Base-by-base conservation (phyloP, 306 rosid genomes). In the Casuarina equisetifolia region DNA sequence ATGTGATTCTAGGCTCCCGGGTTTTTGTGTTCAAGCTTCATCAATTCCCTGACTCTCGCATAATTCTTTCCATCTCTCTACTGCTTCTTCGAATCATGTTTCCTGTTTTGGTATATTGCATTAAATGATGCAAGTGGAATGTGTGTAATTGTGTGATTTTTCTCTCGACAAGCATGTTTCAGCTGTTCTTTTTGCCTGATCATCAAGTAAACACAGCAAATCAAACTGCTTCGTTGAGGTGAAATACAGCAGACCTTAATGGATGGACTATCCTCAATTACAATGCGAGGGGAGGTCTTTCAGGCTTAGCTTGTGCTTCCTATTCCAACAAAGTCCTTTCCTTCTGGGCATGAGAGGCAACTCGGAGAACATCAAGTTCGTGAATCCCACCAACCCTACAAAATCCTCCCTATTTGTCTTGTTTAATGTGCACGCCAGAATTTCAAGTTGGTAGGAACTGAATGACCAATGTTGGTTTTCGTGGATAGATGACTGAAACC, bases 281-380 rank as follows among this genome's bases (percentile, higher is more conserved):
- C 40, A 13, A 61, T 76, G 77, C 17, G 76, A 9, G 42, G 4
- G 17, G 63, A 81, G 75, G 55, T 38, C 44, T 49, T 76, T 72
- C 75, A 76, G 54, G 75, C 81, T 81, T 20, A 74, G 81, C 20
- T 76, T 61, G 76, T 81, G 74, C 20, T 6, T 78, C 81, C 58
- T 72, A 81, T 72, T 81, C 81, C 53, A 81, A 44, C 17, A 76
- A 63, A 15, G 62, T 76, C 85, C 78, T 76, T 44, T 81, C 75
- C 81, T 76, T 78, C 5, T 71, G 32, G 78, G 45, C 74, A 43
- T 8, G 35, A 36, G 85, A 81, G 66, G 85, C 81, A 46, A 72
- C 54, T 39, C 36, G 71, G 42, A 81, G 77, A 43, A n/a, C 59
- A 52, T 81, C 66, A 2, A 81, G 84, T 70, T 54, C 76, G 20